Percentiles rank a stretch among this genome's conserved stretches.
Evolutionary conservation across 2,329 filamentous ascomycete genomes (phyloP).

Genomic region (Colletotrichum neosansevieriae): DNA sequence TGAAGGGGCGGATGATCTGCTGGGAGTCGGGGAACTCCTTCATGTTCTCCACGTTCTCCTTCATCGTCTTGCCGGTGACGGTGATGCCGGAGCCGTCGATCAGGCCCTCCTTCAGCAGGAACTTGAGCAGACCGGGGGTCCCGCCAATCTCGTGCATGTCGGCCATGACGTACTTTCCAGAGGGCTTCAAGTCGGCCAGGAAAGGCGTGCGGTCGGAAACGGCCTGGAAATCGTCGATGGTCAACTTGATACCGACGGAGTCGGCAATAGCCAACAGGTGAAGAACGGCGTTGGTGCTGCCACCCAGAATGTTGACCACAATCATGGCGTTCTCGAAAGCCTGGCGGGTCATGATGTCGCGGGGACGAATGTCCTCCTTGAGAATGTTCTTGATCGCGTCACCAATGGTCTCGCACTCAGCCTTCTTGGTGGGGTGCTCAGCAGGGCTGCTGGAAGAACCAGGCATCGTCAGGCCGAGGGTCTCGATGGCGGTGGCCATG

Average conservation of each 20-base stretch:
- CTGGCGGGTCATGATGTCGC: slow-evolving; percentile 82
- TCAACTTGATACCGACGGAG: slow-evolving; percentile 83
- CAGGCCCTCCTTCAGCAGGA: slow-evolving; percentile 84
- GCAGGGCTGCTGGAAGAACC: slow-evolving; percentile 85
- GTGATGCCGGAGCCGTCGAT: slow-evolving; percentile 85
- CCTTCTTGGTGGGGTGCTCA: slow-evolving; percentile 76
- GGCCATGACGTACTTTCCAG: slow-evolving; percentile 88
- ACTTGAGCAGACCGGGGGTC: slow-evolving; percentile 87
- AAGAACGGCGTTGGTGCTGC: slow-evolving; percentile 87
- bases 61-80: slow-evolving; percentile 90
- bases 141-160: slow-evolving; percentile 88
- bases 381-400: slow-evolving; percentile 80
- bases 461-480: slow-evolving; percentile 87
- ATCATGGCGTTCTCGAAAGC: slow-evolving; percentile 91
- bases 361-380: slow-evolving; percentile 80
- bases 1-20: slow-evolving; percentile 82
- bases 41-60: slow-evolving; percentile 83
- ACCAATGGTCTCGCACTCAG: slow-evolving; percentile 80
- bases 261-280: slow-evolving; percentile 88
- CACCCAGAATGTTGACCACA: slow-evolving; percentile 83
- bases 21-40: slow-evolving; percentile 82
- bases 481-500: slow-evolving; percentile 93
- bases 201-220: slow-evolving; percentile 84
- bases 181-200: slow-evolving; percentile 86
- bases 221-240: slow-evolving; percentile 87